Evolutionary conservation across 2,329 filamentous ascomycete species (phyloP).

Genomic region (Huntiella omanensis): DNA sequence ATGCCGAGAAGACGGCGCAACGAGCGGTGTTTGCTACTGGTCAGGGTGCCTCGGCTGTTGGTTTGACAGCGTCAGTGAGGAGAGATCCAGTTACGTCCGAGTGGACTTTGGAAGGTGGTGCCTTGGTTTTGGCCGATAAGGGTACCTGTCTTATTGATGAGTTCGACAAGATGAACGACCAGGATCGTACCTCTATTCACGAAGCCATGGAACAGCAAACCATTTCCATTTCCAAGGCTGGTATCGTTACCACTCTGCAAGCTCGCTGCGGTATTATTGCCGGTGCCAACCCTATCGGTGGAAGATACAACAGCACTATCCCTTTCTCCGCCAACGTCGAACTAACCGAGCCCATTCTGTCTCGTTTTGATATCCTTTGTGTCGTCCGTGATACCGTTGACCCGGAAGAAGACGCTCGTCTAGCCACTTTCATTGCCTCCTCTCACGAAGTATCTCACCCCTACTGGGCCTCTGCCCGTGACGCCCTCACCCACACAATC

Average conservation of each 20-base stretch:
- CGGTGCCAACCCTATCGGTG: slow-evolving; percentile 88
- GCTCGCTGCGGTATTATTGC: slow-evolving; percentile 92
- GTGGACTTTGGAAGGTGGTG: slow-evolving; percentile 94
- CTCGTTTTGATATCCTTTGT: slow-evolving; percentile 92
- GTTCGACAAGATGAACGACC: slow-evolving; percentile 99
- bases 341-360: slow-evolving; percentile 89
- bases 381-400: slow-evolving; percentile 94
- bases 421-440: slow-evolving; percentile 86
- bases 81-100: slow-evolving; percentile 89
- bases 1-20: slow-evolving; percentile 92
- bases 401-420: slow-evolving; percentile 73
- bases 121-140: slow-evolving; percentile 81
- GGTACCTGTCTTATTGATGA: slow-evolving; percentile 95
- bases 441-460: slow-evolving; percentile 86
- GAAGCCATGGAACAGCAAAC: slow-evolving; percentile 99
- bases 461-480: slow-evolving; percentile 25
- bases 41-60: slow-evolving; percentile 90
- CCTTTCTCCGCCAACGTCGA: slow-evolving; percentile 95
- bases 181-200: slow-evolving; percentile 94
- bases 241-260: slow-evolving; percentile 92
- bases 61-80: slow-evolving; percentile 90
- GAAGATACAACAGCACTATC: slow-evolving; percentile 89
- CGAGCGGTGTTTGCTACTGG: slow-evolving; percentile 94
- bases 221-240: slow-evolving; percentile 95
- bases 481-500: slow-evolving; percentile 33